Evolutionary conservation across 495 filamentous ascomycete genomes (phyloP).

Genomic region (Tuber borchii): DNA sequence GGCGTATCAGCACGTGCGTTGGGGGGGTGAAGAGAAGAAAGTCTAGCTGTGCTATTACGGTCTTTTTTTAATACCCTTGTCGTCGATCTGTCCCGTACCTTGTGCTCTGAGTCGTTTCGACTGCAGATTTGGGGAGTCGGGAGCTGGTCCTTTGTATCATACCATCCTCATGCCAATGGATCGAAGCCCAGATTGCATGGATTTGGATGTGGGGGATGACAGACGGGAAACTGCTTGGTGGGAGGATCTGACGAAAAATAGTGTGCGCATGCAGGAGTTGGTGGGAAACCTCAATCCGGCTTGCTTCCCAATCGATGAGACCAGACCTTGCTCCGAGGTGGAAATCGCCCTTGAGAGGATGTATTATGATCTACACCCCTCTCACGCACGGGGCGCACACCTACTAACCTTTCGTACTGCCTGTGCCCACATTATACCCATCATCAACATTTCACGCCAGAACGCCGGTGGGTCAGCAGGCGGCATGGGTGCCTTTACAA

Average conservation of each 20-base stretch:
- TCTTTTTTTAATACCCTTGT: not conserved
- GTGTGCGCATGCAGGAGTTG: not conserved
- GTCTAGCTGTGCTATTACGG: not conserved
- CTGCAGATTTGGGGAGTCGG: not conserved
- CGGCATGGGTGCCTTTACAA: not conserved
- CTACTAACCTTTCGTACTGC: not conserved
- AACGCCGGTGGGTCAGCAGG: not conserved
- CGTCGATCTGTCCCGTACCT: not conserved
- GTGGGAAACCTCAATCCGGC: not conserved
- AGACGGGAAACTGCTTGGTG: not conserved
- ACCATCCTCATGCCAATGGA: not conserved
- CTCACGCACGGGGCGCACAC: not conserved
- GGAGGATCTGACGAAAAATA: not conserved
- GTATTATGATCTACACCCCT: not conserved
- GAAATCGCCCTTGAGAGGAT: not conserved
- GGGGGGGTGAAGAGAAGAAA: not conserved
- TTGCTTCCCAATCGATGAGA: not conserved
- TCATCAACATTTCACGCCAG: not conserved
- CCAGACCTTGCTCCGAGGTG: not conserved
- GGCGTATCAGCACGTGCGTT: not conserved
- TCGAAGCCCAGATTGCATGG: not conserved
- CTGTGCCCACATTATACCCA: not conserved
- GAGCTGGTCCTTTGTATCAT: not conserved
- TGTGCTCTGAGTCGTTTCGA: conserved; percentile 1
- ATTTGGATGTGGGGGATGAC: not conserved